A percentile compares a stretch with the other conserved stretches of the same genome.
phyloP scores from a whole-genome alignment of 176 grass and related monocot species.

The Bothriochloa decipiens region DNA sequence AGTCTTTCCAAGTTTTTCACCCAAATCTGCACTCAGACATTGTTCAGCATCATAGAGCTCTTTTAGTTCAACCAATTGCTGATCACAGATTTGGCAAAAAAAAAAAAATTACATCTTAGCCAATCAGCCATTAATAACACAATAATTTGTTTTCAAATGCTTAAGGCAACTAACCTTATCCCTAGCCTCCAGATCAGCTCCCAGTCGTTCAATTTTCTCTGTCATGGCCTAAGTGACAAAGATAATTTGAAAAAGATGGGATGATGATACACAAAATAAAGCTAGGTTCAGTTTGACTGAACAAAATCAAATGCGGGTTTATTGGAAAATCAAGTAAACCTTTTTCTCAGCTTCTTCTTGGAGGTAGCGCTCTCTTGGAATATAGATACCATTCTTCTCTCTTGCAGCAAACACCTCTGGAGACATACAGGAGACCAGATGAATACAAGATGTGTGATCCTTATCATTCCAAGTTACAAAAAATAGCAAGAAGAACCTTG shows the following conservation, averaged over 20 bases:
- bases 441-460: slow-evolving; percentile 32
- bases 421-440: slow-evolving; percentile 36
- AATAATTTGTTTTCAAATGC: slow-evolving; percentile 36
- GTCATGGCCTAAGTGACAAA: slow-evolving; percentile 77
- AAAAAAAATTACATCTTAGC: slow-evolving; percentile 13
- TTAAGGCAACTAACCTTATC: slow-evolving; percentile 77
- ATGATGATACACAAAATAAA: slow-evolving; percentile 25
- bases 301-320: slow-evolving; percentile 19
- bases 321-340: slow-evolving; percentile 46
- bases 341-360: slow-evolving; percentile 99
- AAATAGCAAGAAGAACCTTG: slow-evolving; percentile 67
- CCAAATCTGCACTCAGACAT: slow-evolving; percentile 85
- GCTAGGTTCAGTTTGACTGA: neutral
- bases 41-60: slow-evolving; percentile 92
- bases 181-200: slow-evolving; percentile 89
- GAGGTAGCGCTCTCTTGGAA: slow-evolving; percentile 89
- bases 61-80: slow-evolving; percentile 97
- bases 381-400: slow-evolving; percentile 99
- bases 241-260: slow-evolving; percentile 30
- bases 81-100: slow-evolving; percentile 37
- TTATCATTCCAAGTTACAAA: slow-evolving; percentile 34
- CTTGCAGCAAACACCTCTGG: slow-evolving; percentile 98
- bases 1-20: slow-evolving; percentile 83
- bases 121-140: slow-evolving; percentile 28
- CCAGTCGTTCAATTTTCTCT: slow-evolving; percentile 90